Percentiles rank a stretch among this genome's conserved stretches.
phyloP scores from a whole-genome alignment of 2,329 filamentous ascomycete species.

The Botrytis deweyae region DNA sequence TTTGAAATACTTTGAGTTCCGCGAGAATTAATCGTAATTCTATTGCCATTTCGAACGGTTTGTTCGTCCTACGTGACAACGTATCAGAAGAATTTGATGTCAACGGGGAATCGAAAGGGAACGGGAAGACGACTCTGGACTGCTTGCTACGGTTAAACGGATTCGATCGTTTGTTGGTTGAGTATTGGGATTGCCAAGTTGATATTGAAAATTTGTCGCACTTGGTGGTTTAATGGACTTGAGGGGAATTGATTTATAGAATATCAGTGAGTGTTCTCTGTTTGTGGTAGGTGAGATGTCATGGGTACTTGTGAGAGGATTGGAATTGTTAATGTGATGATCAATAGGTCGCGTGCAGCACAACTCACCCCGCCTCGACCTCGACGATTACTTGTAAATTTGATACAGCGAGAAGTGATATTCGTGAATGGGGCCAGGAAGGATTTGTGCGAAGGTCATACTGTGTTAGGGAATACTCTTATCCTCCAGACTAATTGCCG shows the following conservation, averaged over 20 bases:
- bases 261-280: neutral
- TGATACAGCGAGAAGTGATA: neutral
- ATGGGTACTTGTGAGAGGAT: neutral
- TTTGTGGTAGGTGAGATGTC: neutral
- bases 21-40: neutral
- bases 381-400: constrained; percentile 3
- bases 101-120: neutral
- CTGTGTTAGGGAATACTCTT: neutral
- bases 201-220: neutral
- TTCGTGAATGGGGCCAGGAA: neutral
- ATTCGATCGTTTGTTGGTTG: neutral
- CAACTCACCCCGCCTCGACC: constrained; percentile 16
- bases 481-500: neutral
- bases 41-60: neutral
- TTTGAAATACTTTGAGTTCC: neutral
- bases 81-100: neutral
- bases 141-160: neutral
- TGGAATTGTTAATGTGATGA: neutral
- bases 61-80: neutral
- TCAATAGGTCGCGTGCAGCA: constrained; percentile 3
- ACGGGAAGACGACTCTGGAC: neutral
- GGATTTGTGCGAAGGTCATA: neutral
- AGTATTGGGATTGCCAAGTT: neutral
- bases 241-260: neutral
- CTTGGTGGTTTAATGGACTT: neutral